phyloP scores from a whole-genome alignment of 495 filamentous ascomycete genomes.

The Penicillium bovifimosum region DNA sequence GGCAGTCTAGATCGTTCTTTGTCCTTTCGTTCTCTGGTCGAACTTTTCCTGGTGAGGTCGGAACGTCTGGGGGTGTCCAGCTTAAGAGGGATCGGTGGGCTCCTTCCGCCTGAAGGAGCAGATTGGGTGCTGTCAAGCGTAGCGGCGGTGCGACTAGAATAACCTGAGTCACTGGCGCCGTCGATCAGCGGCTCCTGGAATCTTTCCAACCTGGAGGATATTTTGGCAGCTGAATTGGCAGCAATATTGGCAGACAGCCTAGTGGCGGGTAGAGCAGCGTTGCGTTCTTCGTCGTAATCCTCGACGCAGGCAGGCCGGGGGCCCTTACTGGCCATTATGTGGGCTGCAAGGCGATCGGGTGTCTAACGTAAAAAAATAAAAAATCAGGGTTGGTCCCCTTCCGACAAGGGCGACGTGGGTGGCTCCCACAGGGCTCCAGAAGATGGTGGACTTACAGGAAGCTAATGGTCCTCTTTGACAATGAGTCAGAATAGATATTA shows the following conservation, averaged over 20 bases:
- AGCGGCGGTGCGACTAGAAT: constrained; percentile 58
- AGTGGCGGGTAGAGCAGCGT: constrained; percentile 43
- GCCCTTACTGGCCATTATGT: constrained; percentile 32
- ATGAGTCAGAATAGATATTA: constrained; percentile 10
- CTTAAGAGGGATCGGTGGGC: constrained; percentile 36
- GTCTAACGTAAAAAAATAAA: constrained; percentile 8
- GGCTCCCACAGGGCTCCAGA: constrained; percentile 7
- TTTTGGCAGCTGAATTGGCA: constrained; percentile 43
- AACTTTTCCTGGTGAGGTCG: constrained; percentile 29
- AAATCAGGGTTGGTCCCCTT: constrained; percentile 17
- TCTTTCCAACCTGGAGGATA: constrained; percentile 47
- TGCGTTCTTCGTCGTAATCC: constrained; percentile 51
- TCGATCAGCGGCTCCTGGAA: constrained; percentile 37
- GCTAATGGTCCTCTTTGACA: constrained; percentile 7
- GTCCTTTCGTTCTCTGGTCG: constrained; percentile 33
- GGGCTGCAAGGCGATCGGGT: constrained; percentile 24
- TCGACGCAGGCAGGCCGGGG: constrained; percentile 48
- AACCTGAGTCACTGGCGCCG: constrained; percentile 57
- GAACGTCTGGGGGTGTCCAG: constrained; percentile 31
- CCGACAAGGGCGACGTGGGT: constrained; percentile 13
- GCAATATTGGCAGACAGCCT: constrained; percentile 43
- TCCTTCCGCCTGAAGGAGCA: constrained; percentile 42
- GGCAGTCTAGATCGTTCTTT: constrained; percentile 28
- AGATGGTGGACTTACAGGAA: constrained; percentile 15
- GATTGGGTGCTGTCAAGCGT: constrained; percentile 53